A percentile compares a stretch with the other conserved stretches of the same genome.
These are phyloP conservation scores for Murraya koenigii DNA, from an alignment of 345 rosid genomes.

Conservation along the genomic window DNA sequence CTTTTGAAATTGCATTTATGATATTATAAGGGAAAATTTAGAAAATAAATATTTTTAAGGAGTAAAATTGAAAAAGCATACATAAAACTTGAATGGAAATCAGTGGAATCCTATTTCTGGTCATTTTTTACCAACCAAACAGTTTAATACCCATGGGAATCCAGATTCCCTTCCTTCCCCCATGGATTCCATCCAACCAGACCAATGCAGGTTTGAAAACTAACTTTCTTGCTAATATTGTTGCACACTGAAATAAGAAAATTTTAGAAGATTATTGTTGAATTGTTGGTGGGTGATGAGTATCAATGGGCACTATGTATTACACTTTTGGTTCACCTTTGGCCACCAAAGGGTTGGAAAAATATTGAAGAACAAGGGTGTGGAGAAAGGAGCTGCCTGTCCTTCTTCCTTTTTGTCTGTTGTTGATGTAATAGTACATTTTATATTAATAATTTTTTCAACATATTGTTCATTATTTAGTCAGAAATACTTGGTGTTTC, in stretches of 20 bases:
- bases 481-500: background rate
- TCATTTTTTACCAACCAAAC: background rate
- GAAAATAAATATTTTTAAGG: background rate
- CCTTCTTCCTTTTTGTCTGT: background rate
- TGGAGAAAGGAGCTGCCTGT: background rate
- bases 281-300: constrained; percentile 3
- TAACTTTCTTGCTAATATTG: background rate
- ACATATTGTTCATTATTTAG: background rate
- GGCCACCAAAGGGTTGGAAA: background rate
- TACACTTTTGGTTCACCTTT: background rate
- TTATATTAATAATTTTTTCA: background rate
- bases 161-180: background rate
- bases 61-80: background rate
- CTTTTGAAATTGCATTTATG: too few species aligned
- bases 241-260: background rate
- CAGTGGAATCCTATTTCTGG: background rate
- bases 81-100: background rate
- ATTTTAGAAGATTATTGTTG: background rate
- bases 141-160: background rate
- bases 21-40: too few species aligned
- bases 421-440: too few species aligned
- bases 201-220: background rate
- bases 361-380: background rate
- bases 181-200: background rate
- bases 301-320: background rate